phyloP scores from a whole-genome alignment of 192 early-diverging fungal species.

The Linnemannia elongata region DNA sequence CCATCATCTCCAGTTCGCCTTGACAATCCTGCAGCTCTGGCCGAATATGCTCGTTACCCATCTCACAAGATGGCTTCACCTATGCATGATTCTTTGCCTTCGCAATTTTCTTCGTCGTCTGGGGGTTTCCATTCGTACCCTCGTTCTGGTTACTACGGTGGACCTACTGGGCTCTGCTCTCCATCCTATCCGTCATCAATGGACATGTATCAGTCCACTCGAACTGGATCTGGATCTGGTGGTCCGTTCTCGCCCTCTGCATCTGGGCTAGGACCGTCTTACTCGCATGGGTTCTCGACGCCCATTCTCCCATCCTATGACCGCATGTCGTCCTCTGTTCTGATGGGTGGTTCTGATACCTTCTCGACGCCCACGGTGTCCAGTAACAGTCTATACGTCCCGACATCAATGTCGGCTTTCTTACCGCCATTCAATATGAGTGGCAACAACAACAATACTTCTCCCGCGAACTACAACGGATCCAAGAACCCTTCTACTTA shows the following conservation, averaged over 20 bases:
- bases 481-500: background rate
- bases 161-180: background rate
- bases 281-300: background rate
- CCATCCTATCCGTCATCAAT: background rate
- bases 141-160: background rate
- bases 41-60: background rate
- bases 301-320: background rate
- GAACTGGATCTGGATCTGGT: background rate
- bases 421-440: background rate
- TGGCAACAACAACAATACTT: background rate
- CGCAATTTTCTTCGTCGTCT: background rate
- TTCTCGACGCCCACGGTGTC: background rate
- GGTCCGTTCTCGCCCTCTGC: background rate
- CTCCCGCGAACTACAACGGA: background rate
- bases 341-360: background rate
- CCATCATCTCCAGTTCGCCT: background rate
- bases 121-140: background rate
- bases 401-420: background rate
- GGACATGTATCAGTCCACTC: background rate
- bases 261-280: background rate
- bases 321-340: background rate
- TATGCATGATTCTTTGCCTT: background rate
- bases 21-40: background rate
- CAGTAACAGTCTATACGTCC: background rate
- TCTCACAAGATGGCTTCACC: background rate